These are phyloP conservation scores for Paramecium octaurelia DNA, from an alignment of 73 alveolate genomes.

Conservation along the genomic window DNA sequence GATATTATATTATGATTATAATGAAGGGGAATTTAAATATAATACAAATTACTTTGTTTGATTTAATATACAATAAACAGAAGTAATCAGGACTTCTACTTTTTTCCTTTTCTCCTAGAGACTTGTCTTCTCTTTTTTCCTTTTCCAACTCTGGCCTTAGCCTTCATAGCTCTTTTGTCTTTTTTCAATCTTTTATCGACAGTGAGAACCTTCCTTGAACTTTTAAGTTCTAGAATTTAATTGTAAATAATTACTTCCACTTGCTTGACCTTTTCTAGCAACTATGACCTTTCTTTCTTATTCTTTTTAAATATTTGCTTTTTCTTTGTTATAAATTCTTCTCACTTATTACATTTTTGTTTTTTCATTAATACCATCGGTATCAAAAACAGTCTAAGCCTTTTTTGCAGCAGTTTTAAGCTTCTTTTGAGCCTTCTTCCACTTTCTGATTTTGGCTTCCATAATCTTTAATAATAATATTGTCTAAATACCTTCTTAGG, in stretches of 20 bases:
- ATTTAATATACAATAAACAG: slow-evolving; percentile 32
- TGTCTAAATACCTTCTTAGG: slow-evolving; percentile 78
- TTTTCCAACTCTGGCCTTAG: slow-evolving; percentile 64
- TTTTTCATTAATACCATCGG: slow-evolving; percentile 89
- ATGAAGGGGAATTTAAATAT: slow-evolving; percentile 86
- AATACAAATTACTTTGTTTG: slow-evolving; percentile 78
- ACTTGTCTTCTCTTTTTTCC: slow-evolving; percentile 42
- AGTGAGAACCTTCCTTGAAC: slow-evolving; percentile 73
- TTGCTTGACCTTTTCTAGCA: slow-evolving; percentile 64
- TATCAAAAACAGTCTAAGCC: slow-evolving; percentile 86
- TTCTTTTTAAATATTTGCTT: slow-evolving; percentile 75
- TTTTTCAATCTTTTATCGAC: slow-evolving; percentile 95
- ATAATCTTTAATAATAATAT: slow-evolving; percentile 45
- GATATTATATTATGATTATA: slow-evolving; percentile 83
- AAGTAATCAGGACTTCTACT: slow-evolving; percentile 24
- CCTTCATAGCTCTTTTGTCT: slow-evolving; percentile 82
- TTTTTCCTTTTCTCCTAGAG: neutral
- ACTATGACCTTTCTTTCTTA: slow-evolving; percentile 81
- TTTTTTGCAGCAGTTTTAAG: slow-evolving; percentile 85
- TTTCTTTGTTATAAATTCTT: slow-evolving; percentile 87
- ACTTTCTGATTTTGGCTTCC: slow-evolving; percentile 94
- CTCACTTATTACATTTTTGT: slow-evolving; percentile 89
- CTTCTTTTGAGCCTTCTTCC: slow-evolving; percentile 82
- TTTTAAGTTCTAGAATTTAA: slow-evolving; percentile 61
- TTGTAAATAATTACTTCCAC: neutral